These are phyloP conservation scores for Boletus sensibilis DNA, from an alignment of 768 basidiomycete genomes.

Conservation along the genomic window DNA sequence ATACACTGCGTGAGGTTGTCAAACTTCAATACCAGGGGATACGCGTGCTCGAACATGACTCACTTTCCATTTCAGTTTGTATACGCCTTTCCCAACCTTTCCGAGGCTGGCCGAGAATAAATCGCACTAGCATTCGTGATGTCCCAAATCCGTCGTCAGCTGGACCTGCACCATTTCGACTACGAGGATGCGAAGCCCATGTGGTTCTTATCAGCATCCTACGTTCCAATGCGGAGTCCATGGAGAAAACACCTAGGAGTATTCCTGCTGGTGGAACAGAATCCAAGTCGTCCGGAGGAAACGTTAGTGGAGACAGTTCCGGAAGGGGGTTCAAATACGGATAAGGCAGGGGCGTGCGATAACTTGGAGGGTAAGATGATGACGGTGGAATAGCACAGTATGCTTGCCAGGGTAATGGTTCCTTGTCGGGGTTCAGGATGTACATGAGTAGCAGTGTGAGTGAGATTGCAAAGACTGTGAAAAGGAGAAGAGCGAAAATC, in stretches of 20 bases:
- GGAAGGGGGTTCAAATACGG: constrained; percentile 37
- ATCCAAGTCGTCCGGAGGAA: constrained; percentile 76
- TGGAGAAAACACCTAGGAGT: constrained; percentile 87
- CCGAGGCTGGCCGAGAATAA: constrained; percentile 83
- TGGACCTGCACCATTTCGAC: constrained; percentile 66
- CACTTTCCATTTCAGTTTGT: constrained; percentile 88
- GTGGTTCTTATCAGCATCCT: constrained; percentile 85
- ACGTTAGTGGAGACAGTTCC: constrained; percentile 39
- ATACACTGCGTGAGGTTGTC: constrained; percentile 50
- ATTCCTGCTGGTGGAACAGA: constrained; percentile 78
- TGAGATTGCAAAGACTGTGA: constrained; percentile 78
- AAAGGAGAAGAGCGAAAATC: constrained; percentile 70
- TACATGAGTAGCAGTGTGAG: constrained; percentile 88
- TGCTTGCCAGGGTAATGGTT: constrained; percentile 89
- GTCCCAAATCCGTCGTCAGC: constrained; percentile 74
- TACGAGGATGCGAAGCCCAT: constrained; percentile 83
- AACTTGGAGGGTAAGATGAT: constrained; percentile 43
- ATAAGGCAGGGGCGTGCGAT: constrained; percentile 42
- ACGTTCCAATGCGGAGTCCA: constrained; percentile 81
- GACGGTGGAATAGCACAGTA: constrained; percentile 77
- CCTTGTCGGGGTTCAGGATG: constrained; percentile 94
- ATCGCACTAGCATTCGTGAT: constrained; percentile 82
- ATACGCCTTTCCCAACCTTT: constrained; percentile 78
- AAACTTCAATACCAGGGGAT: constrained; percentile 3
- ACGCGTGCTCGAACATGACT: constrained; percentile 30